Base-by-base conservation (phyloP, 192 early-diverging fungal species). In the Physocladia obscura region DNA sequence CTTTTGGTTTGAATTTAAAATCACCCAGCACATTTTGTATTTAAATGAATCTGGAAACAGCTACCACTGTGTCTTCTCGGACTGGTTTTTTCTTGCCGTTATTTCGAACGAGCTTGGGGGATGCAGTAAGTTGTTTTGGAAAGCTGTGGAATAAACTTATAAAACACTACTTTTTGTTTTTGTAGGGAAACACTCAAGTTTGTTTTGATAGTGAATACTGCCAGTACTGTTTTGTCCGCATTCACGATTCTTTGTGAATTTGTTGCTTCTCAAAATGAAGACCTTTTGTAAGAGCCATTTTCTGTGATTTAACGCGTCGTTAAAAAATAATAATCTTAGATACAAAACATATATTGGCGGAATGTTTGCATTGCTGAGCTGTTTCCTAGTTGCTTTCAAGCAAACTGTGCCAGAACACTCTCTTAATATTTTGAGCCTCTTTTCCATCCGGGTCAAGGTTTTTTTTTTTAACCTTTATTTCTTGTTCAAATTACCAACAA, bases 101-200 rank as follows among this genome's bases (percentile, higher is more conserved):
- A 93, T 74, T 79, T 96, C 69, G 96, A 95, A 74, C 80, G 85
- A 24, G 83, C 84, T 58, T 98, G 93, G 92, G 93, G 93, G 8
- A 76, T 83, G 27, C 84, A 61, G 72, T 81, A 40, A 6, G 60
- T 56, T 22, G 17, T 27, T 22, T n/a, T 54, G 51, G n/a, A n/a
- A n/a, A n/a, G n/a, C n/a, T n/a, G n/a, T n/a, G n/a, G n/a, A n/a
- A n/a, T n/a, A n/a, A n/a, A n/a, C n/a, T n/a, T n/a, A n/a, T n/a
- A n/a, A n/a, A n/a, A n/a, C n/a, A n/a, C n/a, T n/a, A n/a, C 15
- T 17, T 22, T 48, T 40, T 37, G 0, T 0, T 37, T 51, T 17
- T 15, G 22, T 36, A 81, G 85, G 57, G 88, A 91, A 57, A 87
- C 92, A 55, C 68, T 87, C n/a, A 87, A 87, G 55, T 91, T 89